Evolutionary conservation across 2,329 filamentous ascomycete genomes (phyloP), one percentile per base, ranked within the genome.

Genomic region (Mycocentrospora acerina): DNA sequence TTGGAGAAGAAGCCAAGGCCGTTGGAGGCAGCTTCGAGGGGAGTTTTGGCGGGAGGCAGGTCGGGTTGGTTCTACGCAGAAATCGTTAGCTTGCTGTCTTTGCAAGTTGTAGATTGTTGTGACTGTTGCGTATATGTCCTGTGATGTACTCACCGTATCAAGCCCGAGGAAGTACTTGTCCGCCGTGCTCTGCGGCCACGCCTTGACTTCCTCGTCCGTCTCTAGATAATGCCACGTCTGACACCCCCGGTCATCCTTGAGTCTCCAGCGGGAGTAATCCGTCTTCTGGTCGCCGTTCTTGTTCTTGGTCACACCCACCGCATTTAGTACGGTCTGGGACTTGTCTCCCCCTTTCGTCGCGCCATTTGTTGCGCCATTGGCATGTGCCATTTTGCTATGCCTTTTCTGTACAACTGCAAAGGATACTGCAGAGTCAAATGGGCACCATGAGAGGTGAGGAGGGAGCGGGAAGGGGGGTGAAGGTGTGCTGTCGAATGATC

Each of bases 151-250:
- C 73, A 96, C 91, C 47, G 85, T 80, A 37, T 88, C 82, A 31
- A 96, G 70, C 13, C 88, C 88, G 13, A 98, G 66, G 59, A 83
- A 88, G 66, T 90, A 95, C 67, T 89, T 95, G 64, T 98, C 94
- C n/a, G 90, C 88, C 39, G 75, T 77, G 16, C 81, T 86, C 70
- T 96, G 90, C 4, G 91, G 90, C 90, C 91, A 96, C 40, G 80
- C 71, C 54, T 86, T 74, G 7, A 77, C 70, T 38, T 87, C 82
- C 42, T 88, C 77, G 37, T 93, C 85, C 8, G 81, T 80, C 47
- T 79, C 71, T 3, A 98, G 73, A 62, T 97, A 98, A 59, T 93
- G 87, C 93, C 93, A 98, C 34, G 88, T 95, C 57, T 96, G 90
- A 38, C 87, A 79, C 32, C 93, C 91, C 35, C 81, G 78, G 43